Conservation (phyloP, 148 eudicot genomes). For the Heliamphora exappendiculata region DNA sequence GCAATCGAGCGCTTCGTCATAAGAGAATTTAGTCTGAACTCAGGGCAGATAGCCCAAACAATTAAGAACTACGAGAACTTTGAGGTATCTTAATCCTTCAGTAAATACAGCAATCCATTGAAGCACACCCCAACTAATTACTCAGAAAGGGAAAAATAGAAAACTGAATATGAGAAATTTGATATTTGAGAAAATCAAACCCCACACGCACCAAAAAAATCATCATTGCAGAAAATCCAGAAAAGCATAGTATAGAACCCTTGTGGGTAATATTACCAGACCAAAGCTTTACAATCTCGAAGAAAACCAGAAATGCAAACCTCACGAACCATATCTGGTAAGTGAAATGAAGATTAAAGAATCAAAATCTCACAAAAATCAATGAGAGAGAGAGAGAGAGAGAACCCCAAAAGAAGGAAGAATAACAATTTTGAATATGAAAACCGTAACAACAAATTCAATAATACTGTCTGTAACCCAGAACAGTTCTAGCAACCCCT, state of each 20-base stretch:
- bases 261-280: background rate
- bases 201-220: background rate
- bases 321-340: background rate
- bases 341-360: background rate
- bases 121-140: background rate
- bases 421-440: background rate
- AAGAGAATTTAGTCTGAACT: background rate
- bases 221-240: background rate
- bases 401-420: background rate
- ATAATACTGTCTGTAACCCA: constrained; percentile 38
- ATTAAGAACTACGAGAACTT: background rate
- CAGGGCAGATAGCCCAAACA: background rate
- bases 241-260: background rate
- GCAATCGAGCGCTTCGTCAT: background rate
- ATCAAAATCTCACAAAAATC: background rate
- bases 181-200: background rate
- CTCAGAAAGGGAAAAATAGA: background rate
- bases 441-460: constrained; percentile 5
- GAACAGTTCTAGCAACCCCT: constrained; percentile 27
- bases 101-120: background rate
- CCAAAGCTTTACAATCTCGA: constrained; percentile 8
- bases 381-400: background rate
- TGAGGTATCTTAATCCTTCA: background rate
- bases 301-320: constrained; percentile 2
- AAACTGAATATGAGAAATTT: background rate